Percentiles rank a stretch among this genome's conserved stretches.
phyloP scores from a whole-genome alignment of 352 stramenopile species.

The Phytophthora foliorum region DNA sequence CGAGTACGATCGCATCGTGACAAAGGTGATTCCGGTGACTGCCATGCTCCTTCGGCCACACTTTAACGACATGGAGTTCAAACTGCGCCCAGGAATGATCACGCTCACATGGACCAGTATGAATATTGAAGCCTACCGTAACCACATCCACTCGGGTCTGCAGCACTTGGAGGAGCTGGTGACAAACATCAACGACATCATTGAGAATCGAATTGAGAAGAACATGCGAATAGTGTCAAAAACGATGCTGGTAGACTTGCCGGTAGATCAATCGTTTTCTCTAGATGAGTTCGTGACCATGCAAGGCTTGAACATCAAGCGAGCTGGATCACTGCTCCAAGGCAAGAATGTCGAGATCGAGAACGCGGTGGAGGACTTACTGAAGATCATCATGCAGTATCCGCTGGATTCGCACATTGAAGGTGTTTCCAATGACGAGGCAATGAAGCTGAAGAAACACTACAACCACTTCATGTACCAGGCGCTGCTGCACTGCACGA shows the following conservation, averaged over 20 bases:
- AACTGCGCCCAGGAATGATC: slow-evolving; percentile 98
- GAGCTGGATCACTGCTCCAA: slow-evolving; percentile 93
- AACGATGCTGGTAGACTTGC: slow-evolving; percentile 97
- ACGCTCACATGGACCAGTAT: slow-evolving; percentile 99
- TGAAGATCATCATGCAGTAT: slow-evolving; percentile 97
- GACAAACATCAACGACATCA: slow-evolving; percentile 99
- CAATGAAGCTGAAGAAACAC: slow-evolving; percentile 97
- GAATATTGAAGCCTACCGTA: slow-evolving; percentile 99
- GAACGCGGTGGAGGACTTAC: slow-evolving; percentile 97
- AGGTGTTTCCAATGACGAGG: slow-evolving; percentile 93
- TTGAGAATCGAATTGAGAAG: slow-evolving; percentile 99
- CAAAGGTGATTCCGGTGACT: slow-evolving; percentile 98
- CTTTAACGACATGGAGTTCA: slow-evolving; percentile 99
- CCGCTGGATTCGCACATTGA: slow-evolving; percentile 97
- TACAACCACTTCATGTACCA: slow-evolving; percentile 99
- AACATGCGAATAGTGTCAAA: slow-evolving; percentile 99
- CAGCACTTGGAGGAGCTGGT: slow-evolving; percentile 98
- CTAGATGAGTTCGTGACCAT: slow-evolving; percentile 98
- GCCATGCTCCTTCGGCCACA: slow-evolving; percentile 96
- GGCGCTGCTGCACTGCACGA: slow-evolving; percentile 97
- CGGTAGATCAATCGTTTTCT: slow-evolving; percentile 96
- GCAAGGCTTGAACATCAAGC: slow-evolving; percentile 95
- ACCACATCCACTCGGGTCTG: slow-evolving; percentile 93
- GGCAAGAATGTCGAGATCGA: slow-evolving; percentile 99
- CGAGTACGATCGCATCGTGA: slow-evolving; percentile 98